A percentile compares a stretch with the other conserved stretches of the same genome.
Evolutionary conservation across 169 alveolate species (phyloP).

Genomic region (Eimeria praecox): DNA sequence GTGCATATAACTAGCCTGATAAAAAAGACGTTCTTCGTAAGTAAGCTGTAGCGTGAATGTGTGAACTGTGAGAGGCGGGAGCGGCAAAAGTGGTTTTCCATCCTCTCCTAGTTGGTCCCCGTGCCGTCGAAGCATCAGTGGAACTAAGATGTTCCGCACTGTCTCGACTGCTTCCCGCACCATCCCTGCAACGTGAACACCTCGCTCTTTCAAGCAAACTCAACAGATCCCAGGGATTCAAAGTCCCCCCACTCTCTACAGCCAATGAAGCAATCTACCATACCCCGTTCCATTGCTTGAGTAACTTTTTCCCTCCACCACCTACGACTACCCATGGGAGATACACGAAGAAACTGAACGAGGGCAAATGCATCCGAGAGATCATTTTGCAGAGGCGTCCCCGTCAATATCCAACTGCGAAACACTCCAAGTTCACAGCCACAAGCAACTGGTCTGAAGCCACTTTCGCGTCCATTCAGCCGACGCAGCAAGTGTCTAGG

Average conservation of each 20-base stretch:
- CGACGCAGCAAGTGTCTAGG: not conserved
- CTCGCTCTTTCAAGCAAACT: not conserved
- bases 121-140: constrained; percentile 94
- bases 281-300: constrained; percentile 82
- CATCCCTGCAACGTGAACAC: constrained; percentile 77
- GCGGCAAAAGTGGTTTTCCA: constrained; percentile 87
- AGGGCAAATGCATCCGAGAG: constrained; percentile 94
- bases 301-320: constrained; percentile 90
- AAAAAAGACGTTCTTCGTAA: constrained; percentile 87
- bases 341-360: constrained; percentile 92
- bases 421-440: not conserved
- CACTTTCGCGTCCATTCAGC: not conserved
- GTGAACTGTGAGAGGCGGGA: constrained; percentile 92
- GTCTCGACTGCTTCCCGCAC: constrained; percentile 85
- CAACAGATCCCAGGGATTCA: not conserved
- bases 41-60: constrained; percentile 88
- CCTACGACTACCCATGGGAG: constrained; percentile 89
- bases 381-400: constrained; percentile 96
- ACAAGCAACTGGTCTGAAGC: not conserved
- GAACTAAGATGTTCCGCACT: constrained; percentile 89
- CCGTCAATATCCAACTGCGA: constrained; percentile 94
- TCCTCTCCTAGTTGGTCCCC: constrained; percentile 89
- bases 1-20: constrained; percentile 54
- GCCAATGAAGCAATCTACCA: not conserved
- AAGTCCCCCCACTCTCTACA: not conserved